Percentiles rank a stretch among this genome's conserved stretches.
Conservation (phyloP, 192 early-diverging fungal species). For the Coemansia javaensis region DNA sequence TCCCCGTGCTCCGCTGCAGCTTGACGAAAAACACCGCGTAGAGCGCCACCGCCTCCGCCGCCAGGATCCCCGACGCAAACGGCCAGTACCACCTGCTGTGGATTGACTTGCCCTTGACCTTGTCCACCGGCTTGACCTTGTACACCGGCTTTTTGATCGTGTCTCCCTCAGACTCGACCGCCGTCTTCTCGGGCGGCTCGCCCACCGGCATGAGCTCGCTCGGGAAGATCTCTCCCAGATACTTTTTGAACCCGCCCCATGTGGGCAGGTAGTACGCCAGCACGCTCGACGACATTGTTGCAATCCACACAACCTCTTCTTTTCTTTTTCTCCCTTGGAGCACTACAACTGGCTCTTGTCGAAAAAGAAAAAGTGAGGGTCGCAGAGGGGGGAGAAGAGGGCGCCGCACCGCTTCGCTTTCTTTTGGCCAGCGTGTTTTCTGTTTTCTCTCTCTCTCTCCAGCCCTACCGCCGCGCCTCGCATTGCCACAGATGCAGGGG, state of each 20-base stretch:
- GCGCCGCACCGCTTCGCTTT: too few relatives aligned
- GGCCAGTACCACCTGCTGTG: conserved; percentile 51
- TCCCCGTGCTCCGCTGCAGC: conserved; percentile 58
- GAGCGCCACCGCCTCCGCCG: conserved; percentile 56
- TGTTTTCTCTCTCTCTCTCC: too few relatives aligned
- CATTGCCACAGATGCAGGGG: too few relatives aligned
- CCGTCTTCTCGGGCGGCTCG: conserved; percentile 30
- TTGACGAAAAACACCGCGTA: conserved; percentile 74
- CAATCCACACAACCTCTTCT: too few relatives aligned
- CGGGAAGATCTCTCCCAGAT: conserved; percentile 35
- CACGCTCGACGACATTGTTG: conserved; percentile 16
- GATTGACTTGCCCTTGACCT: conserved; percentile 24
- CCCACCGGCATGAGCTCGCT: conserved; percentile 43
- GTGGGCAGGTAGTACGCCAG: conserved; percentile 44
- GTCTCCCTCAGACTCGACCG: conserved; percentile 10
- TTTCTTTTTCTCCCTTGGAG: too few relatives aligned
- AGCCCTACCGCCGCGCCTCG: too few relatives aligned
- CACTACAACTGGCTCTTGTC: too few relatives aligned
- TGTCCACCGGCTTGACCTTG: conserved; percentile 35
- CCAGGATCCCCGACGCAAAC: conserved; percentile 54
- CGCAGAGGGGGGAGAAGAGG: too few relatives aligned
- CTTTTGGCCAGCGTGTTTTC: too few relatives aligned
- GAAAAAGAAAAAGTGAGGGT: too few relatives aligned
- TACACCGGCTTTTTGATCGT: conserved; percentile 40
- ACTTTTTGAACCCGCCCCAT: conserved; percentile 22